Percentiles rank a stretch among this genome's conserved stretches.
Evolutionary conservation across 495 filamentous ascomycete genomes (phyloP).

Genomic region (Annulohypoxylon bovei): DNA sequence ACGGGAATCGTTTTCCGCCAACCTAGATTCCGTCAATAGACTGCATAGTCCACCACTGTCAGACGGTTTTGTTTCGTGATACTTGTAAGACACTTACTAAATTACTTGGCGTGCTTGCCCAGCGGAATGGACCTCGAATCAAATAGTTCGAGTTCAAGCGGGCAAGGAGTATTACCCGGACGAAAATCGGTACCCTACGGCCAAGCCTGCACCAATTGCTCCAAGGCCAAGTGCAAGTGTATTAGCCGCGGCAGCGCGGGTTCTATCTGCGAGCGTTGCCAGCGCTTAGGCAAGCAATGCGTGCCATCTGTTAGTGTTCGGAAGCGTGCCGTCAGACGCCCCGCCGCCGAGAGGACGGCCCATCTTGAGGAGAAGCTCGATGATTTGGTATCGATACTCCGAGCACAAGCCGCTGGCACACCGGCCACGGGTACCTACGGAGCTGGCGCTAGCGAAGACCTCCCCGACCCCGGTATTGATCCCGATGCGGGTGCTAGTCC

Average conservation of each 20-base stretch:
- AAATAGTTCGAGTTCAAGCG: conserved; percentile 5
- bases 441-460: conserved; percentile 9
- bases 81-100: background rate
- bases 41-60: conserved; percentile 17
- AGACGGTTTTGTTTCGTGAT: background rate
- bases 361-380: conserved; percentile 60
- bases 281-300: conserved; percentile 54
- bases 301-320: conserved; percentile 53
- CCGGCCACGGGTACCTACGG: conserved; percentile 12
- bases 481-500: conserved; percentile 12
- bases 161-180: background rate
- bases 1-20: conserved; percentile 22
- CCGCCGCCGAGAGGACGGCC: conserved; percentile 49
- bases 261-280: conserved; percentile 63
- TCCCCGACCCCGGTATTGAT: conserved; percentile 7
- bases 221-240: conserved; percentile 66
- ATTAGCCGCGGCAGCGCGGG: conserved; percentile 50
- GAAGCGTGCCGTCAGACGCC: conserved; percentile 42
- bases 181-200: conserved; percentile 50
- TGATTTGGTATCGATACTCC: conserved; percentile 55
- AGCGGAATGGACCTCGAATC: conserved; percentile 32
- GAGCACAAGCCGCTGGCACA: conserved; percentile 44
- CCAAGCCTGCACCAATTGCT: conserved; percentile 65
- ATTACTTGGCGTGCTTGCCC: background rate
- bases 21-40: conserved; percentile 7